These are phyloP conservation scores for Pseudocercospora fijiensis DNA, from an alignment of 2,329 filamentous ascomycete species.

Conservation along the genomic window DNA sequence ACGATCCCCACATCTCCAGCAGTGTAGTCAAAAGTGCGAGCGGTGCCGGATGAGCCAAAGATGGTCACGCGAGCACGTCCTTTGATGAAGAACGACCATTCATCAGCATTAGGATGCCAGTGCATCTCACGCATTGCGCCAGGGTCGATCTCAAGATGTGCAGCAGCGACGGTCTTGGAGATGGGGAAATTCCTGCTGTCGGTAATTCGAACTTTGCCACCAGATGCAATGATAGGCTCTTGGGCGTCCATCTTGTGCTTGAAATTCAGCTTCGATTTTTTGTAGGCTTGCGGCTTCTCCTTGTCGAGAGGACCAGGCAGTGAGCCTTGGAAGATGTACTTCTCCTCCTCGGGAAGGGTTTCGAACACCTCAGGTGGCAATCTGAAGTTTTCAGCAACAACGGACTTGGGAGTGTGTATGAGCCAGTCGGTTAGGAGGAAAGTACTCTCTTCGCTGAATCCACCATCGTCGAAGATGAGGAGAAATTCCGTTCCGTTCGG, in stretches of 20 bases:
- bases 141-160: constrained; percentile 68
- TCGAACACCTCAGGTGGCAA: constrained; percentile 68
- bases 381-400: constrained; percentile 74
- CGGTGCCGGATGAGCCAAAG: constrained; percentile 67
- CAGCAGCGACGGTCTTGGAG: constrained; percentile 70
- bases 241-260: constrained; percentile 71
- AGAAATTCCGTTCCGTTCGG: constrained; percentile 62
- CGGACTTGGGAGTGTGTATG: constrained; percentile 68
- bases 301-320: constrained; percentile 63
- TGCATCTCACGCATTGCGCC: constrained; percentile 76
- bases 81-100: constrained; percentile 76
- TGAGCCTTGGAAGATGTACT: constrained; percentile 73
- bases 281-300: constrained; percentile 63
- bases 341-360: constrained; percentile 63
- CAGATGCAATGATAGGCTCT: constrained; percentile 63
- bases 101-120: constrained; percentile 77
- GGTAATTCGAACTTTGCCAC: constrained; percentile 70
- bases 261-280: constrained; percentile 67
- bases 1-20: constrained; percentile 76
- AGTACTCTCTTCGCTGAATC: constrained; percentile 64
- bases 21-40: constrained; percentile 73
- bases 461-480: constrained; percentile 61
- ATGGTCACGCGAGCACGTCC: constrained; percentile 72
- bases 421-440: constrained; percentile 74
- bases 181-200: constrained; percentile 75